Evolutionary conservation across 441 rosid species (phyloP).

Genomic region (Croton laevigatus): DNA sequence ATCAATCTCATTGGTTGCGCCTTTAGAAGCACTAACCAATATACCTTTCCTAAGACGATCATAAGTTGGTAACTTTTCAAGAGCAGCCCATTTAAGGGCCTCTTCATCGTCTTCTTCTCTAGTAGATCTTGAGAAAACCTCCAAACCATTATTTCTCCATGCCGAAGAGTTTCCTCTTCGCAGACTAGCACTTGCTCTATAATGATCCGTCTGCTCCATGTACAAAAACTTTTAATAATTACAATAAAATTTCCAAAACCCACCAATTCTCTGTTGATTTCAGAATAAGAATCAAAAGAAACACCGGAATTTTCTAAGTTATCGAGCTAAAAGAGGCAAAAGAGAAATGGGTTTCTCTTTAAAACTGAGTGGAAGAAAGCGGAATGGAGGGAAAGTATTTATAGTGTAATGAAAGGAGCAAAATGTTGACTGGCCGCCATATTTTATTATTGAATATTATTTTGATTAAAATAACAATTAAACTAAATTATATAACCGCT

Average conservation of each 20-base stretch:
- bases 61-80: slow-evolving; percentile 67
- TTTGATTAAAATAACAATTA: no score
- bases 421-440: not conserved
- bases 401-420: not conserved
- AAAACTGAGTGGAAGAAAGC: not conserved
- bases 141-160: slow-evolving; percentile 36
- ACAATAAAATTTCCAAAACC: not conserved
- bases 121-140: slow-evolving; percentile 44
- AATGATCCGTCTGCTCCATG: slow-evolving; percentile 22
- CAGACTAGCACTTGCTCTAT: slow-evolving; percentile 30
- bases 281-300: not conserved
- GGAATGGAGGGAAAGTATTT: not conserved
- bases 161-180: slow-evolving; percentile 27
- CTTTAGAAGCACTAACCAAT: slow-evolving; percentile 33
- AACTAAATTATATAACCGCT: no score
- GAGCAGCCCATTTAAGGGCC: slow-evolving; percentile 69
- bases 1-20: slow-evolving; percentile 41
- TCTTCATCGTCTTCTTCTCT: slow-evolving; percentile 64
- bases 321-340: not conserved
- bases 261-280: not conserved
- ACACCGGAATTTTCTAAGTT: not conserved
- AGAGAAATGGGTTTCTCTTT: not conserved
- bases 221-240: not conserved
- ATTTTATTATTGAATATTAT: slow-evolving; percentile 6
- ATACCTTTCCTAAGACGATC: slow-evolving; percentile 64